Conservation (phyloP, 2,329 filamentous ascomycete species). For the Bipolaris cookei region DNA sequence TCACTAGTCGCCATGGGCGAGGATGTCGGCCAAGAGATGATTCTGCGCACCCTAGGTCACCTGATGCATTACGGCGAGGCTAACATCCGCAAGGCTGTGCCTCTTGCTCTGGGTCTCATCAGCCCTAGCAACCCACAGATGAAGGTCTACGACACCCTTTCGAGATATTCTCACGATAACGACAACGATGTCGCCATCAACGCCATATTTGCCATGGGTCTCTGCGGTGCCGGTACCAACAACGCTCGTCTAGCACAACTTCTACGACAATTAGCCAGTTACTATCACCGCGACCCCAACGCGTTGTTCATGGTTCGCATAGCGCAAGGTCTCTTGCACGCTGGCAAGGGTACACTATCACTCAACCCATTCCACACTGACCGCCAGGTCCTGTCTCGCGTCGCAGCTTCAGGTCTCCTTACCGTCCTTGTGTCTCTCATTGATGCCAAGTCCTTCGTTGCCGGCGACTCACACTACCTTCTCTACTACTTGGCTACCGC, state of each 20-base stretch:
- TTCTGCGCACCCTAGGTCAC: conserved; percentile 94
- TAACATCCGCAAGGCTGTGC: conserved; percentile 95
- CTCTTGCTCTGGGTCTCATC: conserved; percentile 93
- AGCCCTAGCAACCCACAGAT: conserved; percentile 99
- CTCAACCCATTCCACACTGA: conserved; percentile 99
- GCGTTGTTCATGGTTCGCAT: conserved; percentile 99
- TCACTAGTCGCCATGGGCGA: conserved; percentile 97
- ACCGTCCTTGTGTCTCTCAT: conserved; percentile 92
- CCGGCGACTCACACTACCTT: conserved; percentile 81
- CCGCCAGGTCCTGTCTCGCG: conserved; percentile 90
- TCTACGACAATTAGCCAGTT: conserved; percentile 91
- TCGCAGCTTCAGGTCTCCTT: conserved; percentile 86
- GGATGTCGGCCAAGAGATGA: conserved; percentile 98
- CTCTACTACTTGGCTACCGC: conserved; percentile 97
- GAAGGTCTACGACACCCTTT: conserved; percentile 99
- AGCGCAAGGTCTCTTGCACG: conserved; percentile 94
- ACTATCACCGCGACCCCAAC: conserved; percentile 96
- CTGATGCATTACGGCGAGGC: conserved; percentile 99
- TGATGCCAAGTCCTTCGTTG: conserved; percentile 86
- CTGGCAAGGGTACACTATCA: conserved; percentile 97
- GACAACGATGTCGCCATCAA: conserved; percentile 98
- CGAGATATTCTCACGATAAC: conserved; percentile 97
- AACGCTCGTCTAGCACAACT: conserved; percentile 96
- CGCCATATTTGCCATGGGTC: conserved; percentile 98
- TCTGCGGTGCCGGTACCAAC: conserved; percentile 95